Evolutionary conservation across 2,329 filamentous ascomycete species (phyloP).

Genomic region (Colletotrichum gigasporum): DNA sequence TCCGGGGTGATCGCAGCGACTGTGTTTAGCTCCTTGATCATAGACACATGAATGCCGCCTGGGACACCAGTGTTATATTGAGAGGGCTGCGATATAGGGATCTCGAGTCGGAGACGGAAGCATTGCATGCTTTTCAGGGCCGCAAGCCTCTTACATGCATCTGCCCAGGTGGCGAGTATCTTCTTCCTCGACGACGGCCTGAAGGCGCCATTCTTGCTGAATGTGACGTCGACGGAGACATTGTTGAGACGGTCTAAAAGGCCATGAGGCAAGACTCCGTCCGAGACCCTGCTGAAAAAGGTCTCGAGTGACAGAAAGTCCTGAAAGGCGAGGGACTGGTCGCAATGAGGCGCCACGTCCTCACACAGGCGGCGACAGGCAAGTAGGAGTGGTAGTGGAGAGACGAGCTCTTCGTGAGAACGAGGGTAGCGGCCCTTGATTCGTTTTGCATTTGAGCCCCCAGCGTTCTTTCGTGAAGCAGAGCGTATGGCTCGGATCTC

Average conservation of each 20-base stretch:
- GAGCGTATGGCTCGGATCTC: background rate
- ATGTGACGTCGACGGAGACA: slow-evolving; percentile 5
- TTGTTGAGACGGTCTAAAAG: slow-evolving; percentile 5
- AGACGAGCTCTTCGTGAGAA: background rate
- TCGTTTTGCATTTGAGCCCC: background rate
- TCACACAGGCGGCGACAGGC: slow-evolving; percentile 14
- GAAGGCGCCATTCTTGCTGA: slow-evolving; percentile 7
- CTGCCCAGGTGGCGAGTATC: background rate
- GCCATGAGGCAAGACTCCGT: background rate
- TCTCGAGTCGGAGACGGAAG: slow-evolving; percentile 1
- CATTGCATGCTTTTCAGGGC: background rate
- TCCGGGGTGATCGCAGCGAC: background rate
- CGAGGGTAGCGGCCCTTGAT: background rate
- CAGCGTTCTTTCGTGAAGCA: background rate
- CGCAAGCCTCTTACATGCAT: slow-evolving; percentile 2
- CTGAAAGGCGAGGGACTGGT: slow-evolving; percentile 13
- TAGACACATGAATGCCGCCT: background rate
- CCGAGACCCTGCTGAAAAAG: background rate
- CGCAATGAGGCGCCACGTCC: slow-evolving; percentile 13
- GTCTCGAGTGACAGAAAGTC: background rate
- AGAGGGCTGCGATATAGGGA: slow-evolving; percentile 1
- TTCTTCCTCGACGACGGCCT: slow-evolving; percentile 19
- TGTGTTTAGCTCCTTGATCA: background rate
- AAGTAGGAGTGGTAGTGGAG: background rate
- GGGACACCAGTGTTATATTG: background rate